Evolutionary conservation across 306 rosid genomes (phyloP).

Genomic region (Pueraria montana): DNA sequence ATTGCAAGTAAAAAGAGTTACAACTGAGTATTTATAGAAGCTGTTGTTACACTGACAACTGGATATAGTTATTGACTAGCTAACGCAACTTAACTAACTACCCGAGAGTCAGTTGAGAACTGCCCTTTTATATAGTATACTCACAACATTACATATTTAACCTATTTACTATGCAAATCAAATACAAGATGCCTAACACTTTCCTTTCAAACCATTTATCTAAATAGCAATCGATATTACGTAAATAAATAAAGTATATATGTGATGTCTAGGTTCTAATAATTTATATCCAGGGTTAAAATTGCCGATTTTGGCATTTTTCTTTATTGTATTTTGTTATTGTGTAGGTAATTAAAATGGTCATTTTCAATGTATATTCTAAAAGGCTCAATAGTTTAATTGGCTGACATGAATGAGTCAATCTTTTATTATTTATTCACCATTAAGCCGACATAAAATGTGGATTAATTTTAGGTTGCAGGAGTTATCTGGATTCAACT

Average conservation of each 20-base stretch:
- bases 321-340: no score
- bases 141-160: no score
- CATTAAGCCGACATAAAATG: background rate
- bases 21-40: no score
- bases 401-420: background rate
- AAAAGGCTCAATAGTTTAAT: background rate
- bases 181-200: background rate
- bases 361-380: background rate
- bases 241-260: background rate
- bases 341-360: background rate
- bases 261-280: background rate
- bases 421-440: background rate
- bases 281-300: no score
- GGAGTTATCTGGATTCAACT: background rate
- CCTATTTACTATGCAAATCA: background rate
- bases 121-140: no score
- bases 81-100: no score
- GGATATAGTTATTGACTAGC: no score
- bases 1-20: no score
- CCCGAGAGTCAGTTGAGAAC: no score
- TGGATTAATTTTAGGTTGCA: conserved; percentile 2
- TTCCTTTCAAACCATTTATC: background rate
- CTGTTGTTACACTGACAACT: no score
- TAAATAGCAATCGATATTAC: background rate
- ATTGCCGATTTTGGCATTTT: no score